phyloP scores from a whole-genome alignment of 495 filamentous ascomycete species.

The Neurospora africana region DNA sequence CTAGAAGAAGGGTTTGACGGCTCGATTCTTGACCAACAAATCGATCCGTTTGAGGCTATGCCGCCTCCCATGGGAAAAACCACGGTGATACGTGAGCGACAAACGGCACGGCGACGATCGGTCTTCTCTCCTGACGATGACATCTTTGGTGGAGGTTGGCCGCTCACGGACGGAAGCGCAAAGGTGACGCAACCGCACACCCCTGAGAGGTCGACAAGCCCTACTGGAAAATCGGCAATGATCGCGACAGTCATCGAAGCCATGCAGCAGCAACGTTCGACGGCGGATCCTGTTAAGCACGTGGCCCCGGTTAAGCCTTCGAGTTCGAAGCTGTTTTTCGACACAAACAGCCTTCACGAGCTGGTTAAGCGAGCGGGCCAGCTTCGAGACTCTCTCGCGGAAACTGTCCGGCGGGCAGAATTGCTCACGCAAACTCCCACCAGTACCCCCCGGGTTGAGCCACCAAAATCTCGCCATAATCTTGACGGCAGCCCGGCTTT shows the following conservation, averaged over 20 bases:
- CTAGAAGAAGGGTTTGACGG: slow-evolving; percentile 47
- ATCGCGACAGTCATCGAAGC: slow-evolving; percentile 64
- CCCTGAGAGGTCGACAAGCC: slow-evolving; percentile 22
- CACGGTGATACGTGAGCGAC: slow-evolving; percentile 32
- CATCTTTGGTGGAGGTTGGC: slow-evolving; percentile 47
- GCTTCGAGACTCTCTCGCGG: slow-evolving; percentile 61
- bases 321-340: slow-evolving; percentile 76
- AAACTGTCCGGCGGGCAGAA: slow-evolving; percentile 71
- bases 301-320: slow-evolving; percentile 31
- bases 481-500: slow-evolving; percentile 49
- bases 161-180: slow-evolving; percentile 22
- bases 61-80: slow-evolving; percentile 31
- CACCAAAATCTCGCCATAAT: slow-evolving; percentile 18
- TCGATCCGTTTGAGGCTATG: slow-evolving; percentile 25
- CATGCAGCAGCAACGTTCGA: slow-evolving; percentile 55
- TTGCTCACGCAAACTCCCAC: slow-evolving; percentile 54
- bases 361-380: slow-evolving; percentile 75
- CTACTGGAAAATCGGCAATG: slow-evolving; percentile 48
- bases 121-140: slow-evolving; percentile 55
- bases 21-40: slow-evolving; percentile 19
- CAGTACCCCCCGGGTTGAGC: slow-evolving; percentile 32
- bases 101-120: slow-evolving; percentile 36
- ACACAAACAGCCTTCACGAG: slow-evolving; percentile 79
- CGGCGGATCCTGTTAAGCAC: slow-evolving; percentile 36
- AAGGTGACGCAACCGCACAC: slow-evolving; percentile 26